Percentiles rank a stretch among this genome's conserved stretches.
These are phyloP conservation scores for Myriosclerotinia scirpicola DNA, from an alignment of 2,329 filamentous ascomycete species.

Conservation along the genomic window DNA sequence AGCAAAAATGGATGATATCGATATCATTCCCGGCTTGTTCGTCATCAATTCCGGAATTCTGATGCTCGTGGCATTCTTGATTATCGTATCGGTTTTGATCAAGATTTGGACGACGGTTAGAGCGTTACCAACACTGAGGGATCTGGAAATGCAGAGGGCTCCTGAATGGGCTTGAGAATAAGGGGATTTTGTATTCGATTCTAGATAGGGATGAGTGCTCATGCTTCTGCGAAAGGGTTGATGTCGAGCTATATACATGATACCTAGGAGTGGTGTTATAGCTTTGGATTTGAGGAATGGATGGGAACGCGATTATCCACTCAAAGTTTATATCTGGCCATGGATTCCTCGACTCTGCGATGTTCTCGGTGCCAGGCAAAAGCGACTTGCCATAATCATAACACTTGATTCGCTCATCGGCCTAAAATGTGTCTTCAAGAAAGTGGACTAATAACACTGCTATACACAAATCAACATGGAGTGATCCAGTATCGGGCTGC, in stretches of 20 bases:
- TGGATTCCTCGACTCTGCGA: not conserved
- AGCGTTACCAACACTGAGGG: constrained; percentile 5
- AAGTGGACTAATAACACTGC: not conserved
- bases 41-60: constrained; percentile 12
- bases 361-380: not conserved
- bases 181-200: not conserved
- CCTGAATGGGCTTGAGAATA: constrained; percentile 10
- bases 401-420: not conserved
- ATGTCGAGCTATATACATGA: not conserved
- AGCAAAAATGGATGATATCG: constrained; percentile 20
- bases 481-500: not conserved
- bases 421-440: not conserved
- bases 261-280: fast-evolving
- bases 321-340: not conserved
- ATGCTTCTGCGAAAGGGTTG: not conserved
- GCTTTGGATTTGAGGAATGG: not conserved
- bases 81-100: constrained; percentile 10
- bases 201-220: not conserved
- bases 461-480: not conserved
- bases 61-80: constrained; percentile 16
- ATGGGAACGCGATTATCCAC: not conserved
- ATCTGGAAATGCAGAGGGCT: constrained; percentile 14
- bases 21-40: constrained; percentile 20
- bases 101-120: constrained; percentile 19
- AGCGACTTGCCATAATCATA: no score